phyloP scores from a whole-genome alignment of 2,329 filamentous ascomycete species.

The Aspergillus clavatus region DNA sequence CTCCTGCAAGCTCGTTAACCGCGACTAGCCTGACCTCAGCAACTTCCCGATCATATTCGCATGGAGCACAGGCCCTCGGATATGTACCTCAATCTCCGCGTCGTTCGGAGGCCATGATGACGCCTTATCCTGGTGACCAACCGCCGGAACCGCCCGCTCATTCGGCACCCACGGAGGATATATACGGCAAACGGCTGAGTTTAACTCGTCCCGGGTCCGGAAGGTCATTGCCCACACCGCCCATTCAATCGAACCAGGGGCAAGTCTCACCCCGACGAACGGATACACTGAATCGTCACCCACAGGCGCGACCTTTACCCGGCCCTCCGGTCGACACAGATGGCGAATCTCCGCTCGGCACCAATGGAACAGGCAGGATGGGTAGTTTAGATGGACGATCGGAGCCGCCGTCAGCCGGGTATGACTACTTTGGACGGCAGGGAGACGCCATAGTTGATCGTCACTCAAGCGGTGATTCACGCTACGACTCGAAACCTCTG shows the following conservation, averaged over 20 bases:
- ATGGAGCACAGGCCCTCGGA: slow-evolving; percentile 18
- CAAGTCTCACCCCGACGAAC: slow-evolving; percentile 48
- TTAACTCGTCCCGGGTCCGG: slow-evolving; percentile 30
- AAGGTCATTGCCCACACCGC: slow-evolving; percentile 44
- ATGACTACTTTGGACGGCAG: slow-evolving; percentile 56
- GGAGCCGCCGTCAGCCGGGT: slow-evolving; percentile 38
- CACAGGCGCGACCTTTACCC: slow-evolving; percentile 55
- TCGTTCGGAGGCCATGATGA: slow-evolving; percentile 15
- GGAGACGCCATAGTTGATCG: slow-evolving; percentile 49
- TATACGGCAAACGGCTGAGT: slow-evolving; percentile 24
- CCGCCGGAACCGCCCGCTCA: slow-evolving; percentile 34
- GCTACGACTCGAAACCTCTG: slow-evolving; percentile 24
- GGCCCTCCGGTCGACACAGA: slow-evolving; percentile 50
- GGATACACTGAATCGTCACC: slow-evolving; percentile 53
- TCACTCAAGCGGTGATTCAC: slow-evolving; percentile 19
- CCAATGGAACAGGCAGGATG: slow-evolving; percentile 14
- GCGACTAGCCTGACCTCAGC: slow-evolving; percentile 9
- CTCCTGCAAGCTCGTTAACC: slow-evolving; percentile 19
- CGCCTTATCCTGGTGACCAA: slow-evolving; percentile 24
- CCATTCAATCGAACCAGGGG: slow-evolving; percentile 48
- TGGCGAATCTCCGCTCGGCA: slow-evolving; percentile 13
- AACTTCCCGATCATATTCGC: slow-evolving; percentile 21
- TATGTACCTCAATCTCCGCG: slow-evolving; percentile 23
- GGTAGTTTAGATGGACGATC: slow-evolving; percentile 33
- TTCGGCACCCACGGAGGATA: slow-evolving; percentile 21